phyloP scores from a whole-genome alignment of 2,329 filamentous ascomycete genomes.

The Rutstroemia sp. region DNA sequence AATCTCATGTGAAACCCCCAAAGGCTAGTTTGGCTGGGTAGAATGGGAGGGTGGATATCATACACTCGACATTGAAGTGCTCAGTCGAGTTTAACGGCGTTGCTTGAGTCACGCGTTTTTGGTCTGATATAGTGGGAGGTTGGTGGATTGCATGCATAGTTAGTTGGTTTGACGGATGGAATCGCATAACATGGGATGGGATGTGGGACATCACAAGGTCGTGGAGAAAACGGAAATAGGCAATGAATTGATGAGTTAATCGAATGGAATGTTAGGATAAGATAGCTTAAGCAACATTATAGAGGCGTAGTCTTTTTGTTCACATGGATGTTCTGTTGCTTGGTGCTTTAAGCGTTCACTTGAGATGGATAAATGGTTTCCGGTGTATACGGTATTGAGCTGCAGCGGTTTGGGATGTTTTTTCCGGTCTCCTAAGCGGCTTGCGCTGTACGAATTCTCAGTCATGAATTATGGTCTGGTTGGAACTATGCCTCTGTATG shows the following conservation, averaged over 20 bases:
- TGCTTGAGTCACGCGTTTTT: background rate
- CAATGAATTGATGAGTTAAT: background rate
- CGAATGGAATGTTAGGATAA: background rate
- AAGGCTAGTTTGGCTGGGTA: conserved; percentile 22
- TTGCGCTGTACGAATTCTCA: too few species aligned
- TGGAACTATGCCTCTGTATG: too few species aligned
- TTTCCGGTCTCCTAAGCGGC: too few species aligned
- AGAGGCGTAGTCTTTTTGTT: background rate
- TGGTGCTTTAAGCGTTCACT: too few species aligned
- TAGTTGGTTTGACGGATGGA: background rate
- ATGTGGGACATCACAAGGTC: too few species aligned
- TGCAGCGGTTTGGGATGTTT: too few species aligned
- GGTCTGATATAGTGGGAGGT: background rate
- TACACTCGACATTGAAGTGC: conserved; percentile 21
- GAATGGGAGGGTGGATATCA: background rate
- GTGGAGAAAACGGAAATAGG: too few species aligned
- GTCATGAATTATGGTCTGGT: too few species aligned
- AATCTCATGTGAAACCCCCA: conserved; percentile 1
- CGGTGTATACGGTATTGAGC: too few species aligned
- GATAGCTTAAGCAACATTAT: background rate
- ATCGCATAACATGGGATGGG: background rate
- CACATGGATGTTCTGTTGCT: background rate
- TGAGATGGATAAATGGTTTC: too few species aligned
- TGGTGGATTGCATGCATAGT: background rate
- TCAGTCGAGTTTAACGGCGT: conserved; percentile 10